Conservation (phyloP, 306 rosid species). For the Oxytropis ochrocephala region DNA sequence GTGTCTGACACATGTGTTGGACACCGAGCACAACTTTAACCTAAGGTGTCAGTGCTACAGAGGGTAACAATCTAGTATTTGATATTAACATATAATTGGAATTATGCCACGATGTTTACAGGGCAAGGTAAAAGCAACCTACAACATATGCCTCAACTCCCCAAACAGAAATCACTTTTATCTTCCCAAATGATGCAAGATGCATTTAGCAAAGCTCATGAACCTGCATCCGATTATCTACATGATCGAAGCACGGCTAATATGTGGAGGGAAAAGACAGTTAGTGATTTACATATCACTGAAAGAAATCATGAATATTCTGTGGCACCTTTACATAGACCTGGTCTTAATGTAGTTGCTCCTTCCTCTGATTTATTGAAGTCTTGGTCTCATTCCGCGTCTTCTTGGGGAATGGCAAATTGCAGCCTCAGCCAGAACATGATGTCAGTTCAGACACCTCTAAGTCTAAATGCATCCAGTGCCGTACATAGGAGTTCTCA, state of each 20-base stretch:
- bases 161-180: constrained; percentile 37
- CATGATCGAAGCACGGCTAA: constrained; percentile 42
- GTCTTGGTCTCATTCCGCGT: constrained; percentile 61
- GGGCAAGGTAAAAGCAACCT: constrained; percentile 47
- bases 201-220: constrained; percentile 37
- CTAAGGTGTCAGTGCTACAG: no score
- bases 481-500: constrained; percentile 44
- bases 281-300: constrained; percentile 36
- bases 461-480: constrained; percentile 35
- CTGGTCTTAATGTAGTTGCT: constrained; percentile 31
- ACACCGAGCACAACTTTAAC: no score
- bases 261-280: constrained; percentile 48
- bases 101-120: constrained; percentile 27
- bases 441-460: constrained; percentile 47
- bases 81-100: neutral
- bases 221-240: constrained; percentile 35
- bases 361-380: constrained; percentile 46
- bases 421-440: constrained; percentile 56
- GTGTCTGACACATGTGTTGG: no score
- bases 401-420: constrained; percentile 67
- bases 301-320: constrained; percentile 46
- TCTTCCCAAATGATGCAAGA: constrained; percentile 51
- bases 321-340: constrained; percentile 39
- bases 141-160: constrained; percentile 39
- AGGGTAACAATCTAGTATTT: neutral